Base-by-base conservation (phyloP, 345 rosid species). In the rapeseed (Brassica napus) region DNA sequence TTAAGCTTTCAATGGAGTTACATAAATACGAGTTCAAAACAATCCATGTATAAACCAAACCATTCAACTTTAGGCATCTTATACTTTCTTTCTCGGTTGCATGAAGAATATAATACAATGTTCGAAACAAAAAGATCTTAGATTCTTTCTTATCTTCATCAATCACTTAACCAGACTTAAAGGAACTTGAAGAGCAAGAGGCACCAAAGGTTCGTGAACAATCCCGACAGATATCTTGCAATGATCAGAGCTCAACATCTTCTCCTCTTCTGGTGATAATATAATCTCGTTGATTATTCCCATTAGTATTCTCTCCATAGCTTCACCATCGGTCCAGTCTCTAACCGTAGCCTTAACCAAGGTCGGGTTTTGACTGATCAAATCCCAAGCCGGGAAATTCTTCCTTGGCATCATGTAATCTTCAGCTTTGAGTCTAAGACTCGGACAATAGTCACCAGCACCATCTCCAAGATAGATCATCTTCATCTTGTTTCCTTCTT, bases 401-500 rank as follows among this genome's bases (percentile, higher is more conserved):
- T 91, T 94, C 84, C 95, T 92, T 8, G 97, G 98, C 97, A 94
- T 90, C 84, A 90, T 44, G 66, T 59, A 76, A 73, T 91, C 97
- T 26, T 72, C 63, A 23, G 86, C 77, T 28, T 42, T 71, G 8
- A 94, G 93, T 87, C 74, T 87, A 79, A 92, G 82, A 78, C 85
- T 85, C 0, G 97, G 95, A 75, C 98, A 94, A 73, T 87, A 94
- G 66, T 94, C 98, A 2, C 90, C 93, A 6, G 42, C 75, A 3
- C 98, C 98, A 80, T 94, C 97, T n/a, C 98, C 98, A 28, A 91
- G 88, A 78, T 94, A 94, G 0, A 92, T 83, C 55, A 94, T 76
- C 67, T 77, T 85, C 66, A 62, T 86, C 34, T 81, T 84, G 26
- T 81, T 83, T 8, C 77, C 94, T 34, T 89, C 88, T 8, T 85